Evolutionary conservation across 306 rosid species (phyloP), one percentile per base, ranked within the genome.

Genomic region (Prunus mira): DNA sequence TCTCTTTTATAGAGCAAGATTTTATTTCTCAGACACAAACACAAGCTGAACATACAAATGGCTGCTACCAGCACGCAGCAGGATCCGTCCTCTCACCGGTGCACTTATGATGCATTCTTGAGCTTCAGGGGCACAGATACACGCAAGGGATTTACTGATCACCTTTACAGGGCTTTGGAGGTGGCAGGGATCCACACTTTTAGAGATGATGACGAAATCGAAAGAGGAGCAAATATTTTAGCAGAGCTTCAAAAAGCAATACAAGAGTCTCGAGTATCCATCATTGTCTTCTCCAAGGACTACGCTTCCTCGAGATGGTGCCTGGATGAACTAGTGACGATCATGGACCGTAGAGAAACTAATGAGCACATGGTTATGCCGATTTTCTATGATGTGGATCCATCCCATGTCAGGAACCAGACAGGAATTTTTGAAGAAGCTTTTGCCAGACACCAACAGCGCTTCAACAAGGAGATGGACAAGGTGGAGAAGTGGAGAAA

Each of bases 51-150:
- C 38, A 34, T 34, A 34, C 38, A 34, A 62, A 30, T 32, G 14
- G 55, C 2, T 22, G 12, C 72, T 20, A n/a, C 22, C 12, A n/a
- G 61, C 24, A n/a, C 5, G 3, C 64, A n/a, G 14, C 13, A 25
- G 65, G 38, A 27, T 55, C 54, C 64, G 18, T 9, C 64, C 12
- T 52, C 75, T 14, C 18, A 71, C 75, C n/a, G 75, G 34, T 43
- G 71, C 17, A 71, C 61, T 3, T 46, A 73, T 25, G 56, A 60
- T 19, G 67, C 28, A 3, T 60, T 73, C 77, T 61, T 73, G 41
- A 73, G 69, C 41, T 73, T 14, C 27, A 60, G 56, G 46, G 72
- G 73, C 7, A 1, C 3, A 24, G 58, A 68, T 2, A 68, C 73
- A 1, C 67, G 76, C 20, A 57, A 56, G 67, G 34, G 20, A 2